Base-by-base conservation (phyloP, 306 rosid genomes). In the Castanea sativa region DNA sequence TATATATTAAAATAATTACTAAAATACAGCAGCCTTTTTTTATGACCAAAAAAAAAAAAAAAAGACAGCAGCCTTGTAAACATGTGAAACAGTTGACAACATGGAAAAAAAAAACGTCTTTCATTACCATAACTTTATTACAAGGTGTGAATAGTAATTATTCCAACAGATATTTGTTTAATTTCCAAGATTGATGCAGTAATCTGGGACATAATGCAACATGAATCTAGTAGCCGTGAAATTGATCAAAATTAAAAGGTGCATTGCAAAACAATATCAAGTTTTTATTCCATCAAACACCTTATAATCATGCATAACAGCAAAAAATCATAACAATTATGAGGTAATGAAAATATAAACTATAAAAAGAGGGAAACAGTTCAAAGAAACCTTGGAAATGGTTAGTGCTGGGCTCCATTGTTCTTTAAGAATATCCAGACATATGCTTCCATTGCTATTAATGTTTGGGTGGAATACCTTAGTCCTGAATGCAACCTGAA, bases 401-500 rank as follows among this genome's bases (percentile, higher is more conserved):
- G 98, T 93, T 53, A 93, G 79, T 27, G 95, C 92, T 16, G 93
- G 98, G 85, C 93, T 91, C 98, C 98, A 93, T 60, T 93, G 97
- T 81, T 91, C 97, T 80, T 91, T 91, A 41, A 93, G 98, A 84
- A 91, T 91, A 85, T 93, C 97, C 77, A 93, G 88, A 76, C 98
- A 93, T 67, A 93, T 93, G 75, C 91, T 93, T 81, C 98, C 98
- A 30, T 91, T 91, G 79, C 95, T 91, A 67, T 91, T 93, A 82
- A 93, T 90, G 83, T 93, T 93, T 30, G 98, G 98, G 83, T 93
- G 98, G 88, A 91, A 93, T n/a, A 93, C 97, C 89, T 91, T 93
- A 15, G 97, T 93, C 92, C 92, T 91, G 75, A 93, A 91, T 38
- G 97, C 92, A 79, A 93, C 98, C 98, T 91, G 91, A 85, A 77